Evolutionary conservation across 2,329 filamentous ascomycete species (phyloP).

Genomic region (Calonectria fujianensis): DNA sequence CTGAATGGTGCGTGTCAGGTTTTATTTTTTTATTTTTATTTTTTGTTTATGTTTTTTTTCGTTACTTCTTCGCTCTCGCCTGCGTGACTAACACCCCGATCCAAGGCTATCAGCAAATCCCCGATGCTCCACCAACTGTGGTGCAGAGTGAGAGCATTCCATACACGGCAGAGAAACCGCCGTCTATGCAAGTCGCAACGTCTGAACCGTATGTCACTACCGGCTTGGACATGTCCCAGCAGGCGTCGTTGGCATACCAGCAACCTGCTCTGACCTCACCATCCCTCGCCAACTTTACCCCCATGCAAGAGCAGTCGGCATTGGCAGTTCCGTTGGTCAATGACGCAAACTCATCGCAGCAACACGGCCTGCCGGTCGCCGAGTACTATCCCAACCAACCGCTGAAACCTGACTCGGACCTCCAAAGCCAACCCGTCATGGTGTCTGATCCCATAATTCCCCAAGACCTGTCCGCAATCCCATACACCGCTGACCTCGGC

Average conservation of each 20-base stretch:
- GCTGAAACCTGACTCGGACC: slow-evolving; percentile 49
- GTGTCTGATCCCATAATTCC: slow-evolving; percentile 44
- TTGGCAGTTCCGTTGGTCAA: slow-evolving; percentile 45
- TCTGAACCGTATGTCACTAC: slow-evolving; percentile 46
- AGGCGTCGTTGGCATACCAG: slow-evolving; percentile 43
- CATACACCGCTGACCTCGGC: slow-evolving; percentile 45
- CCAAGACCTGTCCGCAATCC: slow-evolving; percentile 47
- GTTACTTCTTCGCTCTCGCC: slow-evolving; percentile 1
- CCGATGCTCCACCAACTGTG: slow-evolving; percentile 48
- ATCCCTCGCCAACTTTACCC: slow-evolving; percentile 49
- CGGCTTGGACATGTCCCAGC: slow-evolving; percentile 42
- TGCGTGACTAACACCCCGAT: slow-evolving; percentile 41
- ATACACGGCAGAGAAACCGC: slow-evolving; percentile 58
- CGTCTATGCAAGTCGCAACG: slow-evolving; percentile 48
- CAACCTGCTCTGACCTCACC: slow-evolving; percentile 47
- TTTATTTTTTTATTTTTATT: too few relatives aligned
- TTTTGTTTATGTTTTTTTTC: slow-evolving; percentile 4
- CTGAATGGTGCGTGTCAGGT: slow-evolving; percentile 56
- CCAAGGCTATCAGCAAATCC: slow-evolving; percentile 61
- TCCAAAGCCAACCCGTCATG: slow-evolving; percentile 45
- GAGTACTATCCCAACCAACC: slow-evolving; percentile 48
- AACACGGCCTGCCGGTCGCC: slow-evolving; percentile 42
- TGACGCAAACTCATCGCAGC: slow-evolving; percentile 43
- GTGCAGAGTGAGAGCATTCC: slow-evolving; percentile 57
- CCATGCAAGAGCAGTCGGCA: slow-evolving; percentile 46